phyloP scores from a whole-genome alignment of 2,329 filamentous ascomycete genomes.

The Nemania diffusa region DNA sequence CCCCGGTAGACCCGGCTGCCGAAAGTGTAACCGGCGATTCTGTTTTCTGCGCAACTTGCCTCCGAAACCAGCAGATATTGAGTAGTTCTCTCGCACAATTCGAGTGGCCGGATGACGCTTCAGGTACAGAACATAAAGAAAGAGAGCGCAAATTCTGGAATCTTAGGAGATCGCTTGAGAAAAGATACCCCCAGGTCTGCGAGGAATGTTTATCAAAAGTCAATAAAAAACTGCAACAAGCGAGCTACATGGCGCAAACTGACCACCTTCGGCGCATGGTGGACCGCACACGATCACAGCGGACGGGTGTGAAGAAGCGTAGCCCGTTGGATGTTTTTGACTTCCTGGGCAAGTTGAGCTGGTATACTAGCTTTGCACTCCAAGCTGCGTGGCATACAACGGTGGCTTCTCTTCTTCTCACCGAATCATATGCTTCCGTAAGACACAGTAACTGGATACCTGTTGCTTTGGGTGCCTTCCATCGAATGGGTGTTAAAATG shows the following conservation, averaged over 20 bases:
- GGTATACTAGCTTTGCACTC: slow-evolving; percentile 56
- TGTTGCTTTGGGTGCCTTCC: slow-evolving; percentile 32
- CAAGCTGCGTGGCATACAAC: slow-evolving; percentile 60
- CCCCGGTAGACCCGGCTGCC: slow-evolving; percentile 48
- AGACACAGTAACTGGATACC: slow-evolving; percentile 34
- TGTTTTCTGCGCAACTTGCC: slow-evolving; percentile 78
- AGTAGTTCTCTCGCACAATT: slow-evolving; percentile 82
- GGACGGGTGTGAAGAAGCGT: slow-evolving; percentile 53
- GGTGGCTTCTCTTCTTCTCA: slow-evolving; percentile 46
- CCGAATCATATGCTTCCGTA: slow-evolving; percentile 34
- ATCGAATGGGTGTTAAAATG: slow-evolving; percentile 41
- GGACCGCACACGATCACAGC: slow-evolving; percentile 67
- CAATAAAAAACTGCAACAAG: slow-evolving; percentile 72
- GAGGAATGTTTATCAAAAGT: slow-evolving; percentile 80
- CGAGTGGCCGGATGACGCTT: slow-evolving; percentile 71
- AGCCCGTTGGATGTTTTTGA: slow-evolving; percentile 58
- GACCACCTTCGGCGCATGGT: slow-evolving; percentile 81
- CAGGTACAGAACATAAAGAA: slow-evolving; percentile 74
- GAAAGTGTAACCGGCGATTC: slow-evolving; percentile 49
- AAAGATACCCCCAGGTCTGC: slow-evolving; percentile 90
- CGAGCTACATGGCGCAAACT: slow-evolving; percentile 85
- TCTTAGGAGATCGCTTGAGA: slow-evolving; percentile 79
- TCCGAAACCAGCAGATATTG: slow-evolving; percentile 89
- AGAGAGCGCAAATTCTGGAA: slow-evolving; percentile 75
- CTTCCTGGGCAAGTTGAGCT: slow-evolving; percentile 56